Evolutionary conservation across 2,329 filamentous ascomycete genomes (phyloP).

Genomic region (Cercospora sojina): DNA sequence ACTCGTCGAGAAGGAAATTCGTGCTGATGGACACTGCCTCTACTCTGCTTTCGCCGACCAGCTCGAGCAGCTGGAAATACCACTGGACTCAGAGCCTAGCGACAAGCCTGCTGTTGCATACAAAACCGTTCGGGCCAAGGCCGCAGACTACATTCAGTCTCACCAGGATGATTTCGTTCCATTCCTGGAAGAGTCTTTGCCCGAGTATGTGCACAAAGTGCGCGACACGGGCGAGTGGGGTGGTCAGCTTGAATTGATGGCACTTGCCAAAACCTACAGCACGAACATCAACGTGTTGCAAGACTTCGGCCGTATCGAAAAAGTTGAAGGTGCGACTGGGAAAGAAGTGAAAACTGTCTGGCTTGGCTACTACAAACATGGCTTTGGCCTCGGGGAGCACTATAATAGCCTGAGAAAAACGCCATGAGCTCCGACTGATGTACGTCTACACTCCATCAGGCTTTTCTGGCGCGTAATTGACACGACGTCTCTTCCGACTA

Average conservation of each 20-base stretch:
- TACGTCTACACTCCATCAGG: neutral
- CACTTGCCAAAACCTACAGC: slow-evolving; percentile 76
- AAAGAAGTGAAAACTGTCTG: slow-evolving; percentile 61
- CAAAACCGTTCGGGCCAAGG: slow-evolving; percentile 64
- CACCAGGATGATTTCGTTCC: slow-evolving; percentile 79
- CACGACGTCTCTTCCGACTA: slow-evolving; percentile 4
- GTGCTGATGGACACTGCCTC: slow-evolving; percentile 89
- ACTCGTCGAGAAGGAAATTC: slow-evolving; percentile 74
- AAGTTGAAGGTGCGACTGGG: slow-evolving; percentile 54
- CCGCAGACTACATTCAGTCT: slow-evolving; percentile 72
- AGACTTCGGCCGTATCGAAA: slow-evolving; percentile 73
- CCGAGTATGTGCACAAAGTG: slow-evolving; percentile 72
- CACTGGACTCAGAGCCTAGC: slow-evolving; percentile 38
- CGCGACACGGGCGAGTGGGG: slow-evolving; percentile 92
- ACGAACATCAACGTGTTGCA: slow-evolving; percentile 84
- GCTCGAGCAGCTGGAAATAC: slow-evolving; percentile 52
- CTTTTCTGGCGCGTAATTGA: neutral
- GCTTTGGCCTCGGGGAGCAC: slow-evolving; percentile 92
- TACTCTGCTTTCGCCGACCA: slow-evolving; percentile 92
- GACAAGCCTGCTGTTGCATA: slow-evolving; percentile 49
- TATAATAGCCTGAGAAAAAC: slow-evolving; percentile 76
- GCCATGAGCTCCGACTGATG: slow-evolving; percentile 2
- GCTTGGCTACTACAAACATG: slow-evolving; percentile 93
- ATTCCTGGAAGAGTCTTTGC: slow-evolving; percentile 80
- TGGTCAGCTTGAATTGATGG: slow-evolving; percentile 84